These are phyloP conservation scores for Medicago lupulina DNA, from an alignment of 306 rosid genomes.

Conservation along the genomic window DNA sequence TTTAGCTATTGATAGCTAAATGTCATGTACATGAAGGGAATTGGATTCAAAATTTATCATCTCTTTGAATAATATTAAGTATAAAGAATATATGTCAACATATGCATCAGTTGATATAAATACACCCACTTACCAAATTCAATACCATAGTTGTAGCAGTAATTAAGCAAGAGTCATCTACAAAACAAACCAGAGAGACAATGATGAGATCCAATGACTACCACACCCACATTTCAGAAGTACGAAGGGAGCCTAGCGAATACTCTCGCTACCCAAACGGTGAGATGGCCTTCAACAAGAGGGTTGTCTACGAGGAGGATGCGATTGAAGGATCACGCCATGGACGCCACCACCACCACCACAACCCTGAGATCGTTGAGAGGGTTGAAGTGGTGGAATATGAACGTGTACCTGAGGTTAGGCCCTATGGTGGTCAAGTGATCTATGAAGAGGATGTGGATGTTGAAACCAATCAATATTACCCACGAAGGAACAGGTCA, in stretches of 20 bases:
- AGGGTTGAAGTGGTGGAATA: constrained; percentile 52
- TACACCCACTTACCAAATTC: not conserved
- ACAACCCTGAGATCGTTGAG: constrained; percentile 40
- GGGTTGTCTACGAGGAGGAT: constrained; percentile 37
- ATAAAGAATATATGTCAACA: too few relatives aligned
- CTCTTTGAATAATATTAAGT: not conserved
- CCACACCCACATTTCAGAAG: constrained; percentile 40
- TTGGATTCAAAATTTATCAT: constrained; percentile 38
- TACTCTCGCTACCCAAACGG: constrained; percentile 51
- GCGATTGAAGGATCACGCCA: not conserved
- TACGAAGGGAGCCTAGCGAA: constrained; percentile 44
- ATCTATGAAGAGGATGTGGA: constrained; percentile 44
- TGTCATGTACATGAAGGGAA: constrained; percentile 33
- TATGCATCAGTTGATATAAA: constrained; percentile 2
- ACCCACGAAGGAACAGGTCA: constrained; percentile 38
- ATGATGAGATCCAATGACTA: constrained; percentile 40
- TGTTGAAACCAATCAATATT: constrained; percentile 34
- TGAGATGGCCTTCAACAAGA: constrained; percentile 38
- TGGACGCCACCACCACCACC: constrained; percentile 9
- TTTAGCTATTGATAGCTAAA: constrained; percentile 3
- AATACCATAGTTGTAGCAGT: not conserved
- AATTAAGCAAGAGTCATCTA: not conserved
- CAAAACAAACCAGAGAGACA: not conserved
- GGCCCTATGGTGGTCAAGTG: constrained; percentile 21
- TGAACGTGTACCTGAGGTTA: constrained; percentile 33